These are phyloP conservation scores for Rosa multiflora DNA, from an alignment of 306 rosid species.

Conservation along the genomic window DNA sequence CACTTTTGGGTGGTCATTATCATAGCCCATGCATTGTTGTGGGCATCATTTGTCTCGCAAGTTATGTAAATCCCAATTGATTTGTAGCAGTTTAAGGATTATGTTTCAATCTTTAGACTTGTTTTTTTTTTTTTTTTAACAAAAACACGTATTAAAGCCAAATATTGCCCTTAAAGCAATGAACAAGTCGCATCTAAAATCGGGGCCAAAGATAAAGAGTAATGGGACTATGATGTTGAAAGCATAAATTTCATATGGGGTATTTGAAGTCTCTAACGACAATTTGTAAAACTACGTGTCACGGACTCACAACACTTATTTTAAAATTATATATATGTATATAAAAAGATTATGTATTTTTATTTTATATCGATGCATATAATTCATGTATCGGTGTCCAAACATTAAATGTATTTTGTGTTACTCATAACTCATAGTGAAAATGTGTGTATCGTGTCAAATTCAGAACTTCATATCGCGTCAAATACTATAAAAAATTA, in stretches of 20 bases:
- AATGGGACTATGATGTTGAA: neutral
- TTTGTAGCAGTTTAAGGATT: neutral
- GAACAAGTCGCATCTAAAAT: neutral
- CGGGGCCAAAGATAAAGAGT: neutral
- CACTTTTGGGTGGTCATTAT: neutral
- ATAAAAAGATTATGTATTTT: no score
- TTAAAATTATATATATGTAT: no score
- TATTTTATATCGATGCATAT: no score
- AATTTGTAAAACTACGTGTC: no score
- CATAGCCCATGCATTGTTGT: neutral
- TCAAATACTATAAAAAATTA: no score
- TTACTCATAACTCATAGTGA: neutral
- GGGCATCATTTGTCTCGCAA: neutral
- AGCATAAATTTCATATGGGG: neutral
- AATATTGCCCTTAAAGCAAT: no score
- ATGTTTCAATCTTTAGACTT: neutral
- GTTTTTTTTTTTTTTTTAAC: no score
- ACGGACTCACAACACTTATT: no score
- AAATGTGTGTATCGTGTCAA: no score
- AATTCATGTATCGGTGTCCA: no score
- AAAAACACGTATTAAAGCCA: neutral
- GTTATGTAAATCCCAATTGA: neutral
- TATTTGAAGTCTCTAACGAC: no score
- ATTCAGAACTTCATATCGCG: no score
- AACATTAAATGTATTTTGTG: neutral